A percentile compares a stretch with the other conserved stretches of the same genome.
phyloP scores from a whole-genome alignment of 31 red algal genomes.

The Asparagopsis taxiformis region DNA sequence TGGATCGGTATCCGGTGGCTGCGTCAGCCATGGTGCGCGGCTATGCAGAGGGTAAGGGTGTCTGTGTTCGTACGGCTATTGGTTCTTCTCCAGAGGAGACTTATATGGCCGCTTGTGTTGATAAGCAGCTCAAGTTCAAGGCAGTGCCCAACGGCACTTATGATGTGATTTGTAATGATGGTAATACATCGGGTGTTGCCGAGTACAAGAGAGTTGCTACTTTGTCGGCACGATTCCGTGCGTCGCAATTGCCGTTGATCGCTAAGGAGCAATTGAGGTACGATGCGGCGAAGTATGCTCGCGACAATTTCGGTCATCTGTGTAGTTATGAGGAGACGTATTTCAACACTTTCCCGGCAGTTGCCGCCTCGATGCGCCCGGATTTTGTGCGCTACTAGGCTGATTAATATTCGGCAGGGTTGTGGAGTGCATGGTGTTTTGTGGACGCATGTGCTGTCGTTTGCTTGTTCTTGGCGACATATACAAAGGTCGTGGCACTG shows the following conservation, averaged over 20 bases:
- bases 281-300: slow-evolving; percentile 42
- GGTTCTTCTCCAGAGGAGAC: slow-evolving; percentile 10
- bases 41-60: slow-evolving; percentile 26
- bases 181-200: slow-evolving; percentile 25
- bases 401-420: too few species aligned
- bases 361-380: slow-evolving; percentile 42
- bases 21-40: slow-evolving; percentile 21
- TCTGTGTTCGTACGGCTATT: slow-evolving; percentile 37
- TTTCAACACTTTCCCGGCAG: slow-evolving; percentile 52
- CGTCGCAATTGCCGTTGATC: slow-evolving; percentile 25
- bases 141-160: slow-evolving; percentile 52
- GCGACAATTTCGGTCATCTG: slow-evolving; percentile 22
- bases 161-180: slow-evolving; percentile 52
- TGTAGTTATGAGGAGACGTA: slow-evolving; percentile 64
- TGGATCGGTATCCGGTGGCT: slow-evolving; percentile 14
- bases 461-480: too few species aligned
- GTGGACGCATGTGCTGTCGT: too few species aligned
- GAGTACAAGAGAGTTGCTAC: slow-evolving; percentile 45
- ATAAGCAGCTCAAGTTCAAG: slow-evolving; percentile 30
- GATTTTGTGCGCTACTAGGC: too few species aligned
- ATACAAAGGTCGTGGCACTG: too few species aligned
- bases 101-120: slow-evolving; percentile 67
- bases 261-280: slow-evolving; percentile 23
- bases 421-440: too few species aligned
- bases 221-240: slow-evolving; percentile 41